Base-by-base conservation (phyloP, 1,139 yeast species). In the Saccharomyces hybrid region DNA sequence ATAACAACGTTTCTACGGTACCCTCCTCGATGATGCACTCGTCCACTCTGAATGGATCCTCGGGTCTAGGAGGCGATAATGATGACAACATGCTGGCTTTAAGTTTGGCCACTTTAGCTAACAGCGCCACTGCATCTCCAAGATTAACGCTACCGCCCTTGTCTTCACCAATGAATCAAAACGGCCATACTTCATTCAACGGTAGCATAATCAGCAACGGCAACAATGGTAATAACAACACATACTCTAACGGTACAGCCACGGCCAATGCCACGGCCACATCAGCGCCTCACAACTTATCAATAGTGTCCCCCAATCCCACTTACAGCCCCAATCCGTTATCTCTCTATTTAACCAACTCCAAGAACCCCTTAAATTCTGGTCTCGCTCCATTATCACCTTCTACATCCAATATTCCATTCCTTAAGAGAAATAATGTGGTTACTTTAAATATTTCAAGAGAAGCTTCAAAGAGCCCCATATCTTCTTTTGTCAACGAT, bases 1-100 rank as follows among this genome's bases (percentile, higher is more conserved):
- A 53, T 46, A 53, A 52, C 7, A 54, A 54, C 27, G 51, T 46
- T 16, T 38, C 55, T 5, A 53, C 51, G 11, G 54, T 56, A 53
- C 51, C 53, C 3, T 47, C 54, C 13, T 49, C 53, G 26, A 55
- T 56, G 9, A 55, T 55, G 16, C 44, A 38, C 11, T 38, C 44
- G 26, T 48, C 57, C 26, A 48, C 59, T n/a, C 53, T 57, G 4
- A 55, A 56, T 46, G 57, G 57, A 16, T 53, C 59, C 14, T 56
- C 59, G 2, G 58, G 56, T 4, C 38, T 58, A 27, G 51, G 59
- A 6, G 61, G 55, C 38, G 63, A 60, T 46, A 59, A 61, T 29
- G 65, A 62, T 31, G 65, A 62, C 52, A 62, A 61, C 49, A 59
- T 62, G 64, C 46, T 62, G 44, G 65, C 65, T 4, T 53, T 62